phyloP scores from a whole-genome alignment of 768 basidiomycete genomes.

The Tylopilus sp. region DNA sequence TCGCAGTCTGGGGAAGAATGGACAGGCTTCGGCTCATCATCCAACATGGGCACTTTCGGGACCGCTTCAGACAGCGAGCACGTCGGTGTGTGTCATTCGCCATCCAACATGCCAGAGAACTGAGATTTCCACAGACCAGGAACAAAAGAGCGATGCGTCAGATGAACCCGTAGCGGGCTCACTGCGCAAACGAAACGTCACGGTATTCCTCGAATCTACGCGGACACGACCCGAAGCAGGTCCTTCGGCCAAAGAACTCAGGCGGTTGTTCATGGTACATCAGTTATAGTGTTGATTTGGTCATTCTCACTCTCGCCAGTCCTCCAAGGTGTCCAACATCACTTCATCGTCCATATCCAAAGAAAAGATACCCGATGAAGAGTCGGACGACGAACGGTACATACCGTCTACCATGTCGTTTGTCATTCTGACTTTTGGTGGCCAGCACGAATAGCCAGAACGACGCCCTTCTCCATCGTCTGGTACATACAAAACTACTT shows the following conservation, averaged over 20 bases:
- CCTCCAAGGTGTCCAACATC: slow-evolving; percentile 71
- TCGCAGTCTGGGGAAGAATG: slow-evolving; percentile 39
- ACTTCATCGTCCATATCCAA: slow-evolving; percentile 27
- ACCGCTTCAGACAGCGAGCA: slow-evolving; percentile 14
- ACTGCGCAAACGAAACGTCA: slow-evolving; percentile 41
- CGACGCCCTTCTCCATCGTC: slow-evolving; percentile 71
- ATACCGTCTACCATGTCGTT: slow-evolving; percentile 1
- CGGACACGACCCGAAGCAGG: slow-evolving; percentile 17
- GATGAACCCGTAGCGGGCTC: slow-evolving; percentile 39
- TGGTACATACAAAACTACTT: slow-evolving; percentile 76
- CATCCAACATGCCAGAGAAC: background rate
- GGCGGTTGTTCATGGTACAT: slow-evolving; percentile 74
- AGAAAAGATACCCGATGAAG: slow-evolving; percentile 27
- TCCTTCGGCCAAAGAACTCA: slow-evolving; percentile 38
- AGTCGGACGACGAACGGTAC: slow-evolving; percentile 58
- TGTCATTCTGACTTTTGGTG: background rate
- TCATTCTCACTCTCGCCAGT: slow-evolving; percentile 41
- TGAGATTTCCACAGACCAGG: slow-evolving; percentile 29
- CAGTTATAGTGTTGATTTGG: background rate
- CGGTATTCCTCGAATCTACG: slow-evolving; percentile 51
- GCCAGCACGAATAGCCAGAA: slow-evolving; percentile 71
- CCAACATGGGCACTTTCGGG: background rate
- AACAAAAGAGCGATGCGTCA: slow-evolving; percentile 41
- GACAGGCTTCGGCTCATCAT: slow-evolving; percentile 33
- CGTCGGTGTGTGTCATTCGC: slow-evolving; percentile 16